Evolutionary conservation across 2,329 filamentous ascomycete genomes (phyloP).

Genomic region (Aspergillus nomiae): DNA sequence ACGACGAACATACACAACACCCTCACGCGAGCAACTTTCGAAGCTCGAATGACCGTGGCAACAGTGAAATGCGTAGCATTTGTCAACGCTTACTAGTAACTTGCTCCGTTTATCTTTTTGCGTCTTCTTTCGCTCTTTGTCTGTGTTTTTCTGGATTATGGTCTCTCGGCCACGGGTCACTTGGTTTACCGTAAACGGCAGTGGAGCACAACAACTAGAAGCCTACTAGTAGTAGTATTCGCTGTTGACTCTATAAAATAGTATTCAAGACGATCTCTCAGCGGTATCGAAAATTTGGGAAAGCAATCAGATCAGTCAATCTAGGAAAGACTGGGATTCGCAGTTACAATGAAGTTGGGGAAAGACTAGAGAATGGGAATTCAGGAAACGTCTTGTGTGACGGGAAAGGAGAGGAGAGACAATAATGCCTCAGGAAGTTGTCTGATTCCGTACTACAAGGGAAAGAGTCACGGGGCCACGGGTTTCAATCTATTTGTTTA

Average conservation of each 20-base stretch:
- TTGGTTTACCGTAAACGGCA: constrained; percentile 19
- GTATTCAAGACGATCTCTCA: not conserved
- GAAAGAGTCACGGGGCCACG: constrained; percentile 5
- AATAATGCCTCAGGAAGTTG: not conserved
- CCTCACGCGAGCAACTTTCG: constrained; percentile 12
- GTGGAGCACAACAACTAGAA: constrained; percentile 8
- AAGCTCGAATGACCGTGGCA: not conserved
- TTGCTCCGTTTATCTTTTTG: not conserved
- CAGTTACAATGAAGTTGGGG: not conserved
- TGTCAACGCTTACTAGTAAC: not conserved
- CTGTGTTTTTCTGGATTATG: not conserved
- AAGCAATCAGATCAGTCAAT: not conserved
- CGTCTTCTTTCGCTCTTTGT: not conserved
- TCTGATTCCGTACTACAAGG: constrained; percentile 8
- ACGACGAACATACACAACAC: not conserved
- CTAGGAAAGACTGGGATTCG: not conserved
- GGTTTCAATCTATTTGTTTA: not conserved
- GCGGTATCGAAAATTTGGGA: not conserved
- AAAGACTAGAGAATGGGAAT: not conserved
- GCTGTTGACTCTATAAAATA: not conserved
- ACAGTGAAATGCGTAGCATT: not conserved
- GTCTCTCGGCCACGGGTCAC: not conserved
- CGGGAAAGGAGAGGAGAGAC: not conserved
- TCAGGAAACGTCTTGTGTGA: constrained; percentile 11
- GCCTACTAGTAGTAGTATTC: too few relatives aligned